Conservation (phyloP, 768 basidiomycete species). For the Megacollybia marginata region DNA sequence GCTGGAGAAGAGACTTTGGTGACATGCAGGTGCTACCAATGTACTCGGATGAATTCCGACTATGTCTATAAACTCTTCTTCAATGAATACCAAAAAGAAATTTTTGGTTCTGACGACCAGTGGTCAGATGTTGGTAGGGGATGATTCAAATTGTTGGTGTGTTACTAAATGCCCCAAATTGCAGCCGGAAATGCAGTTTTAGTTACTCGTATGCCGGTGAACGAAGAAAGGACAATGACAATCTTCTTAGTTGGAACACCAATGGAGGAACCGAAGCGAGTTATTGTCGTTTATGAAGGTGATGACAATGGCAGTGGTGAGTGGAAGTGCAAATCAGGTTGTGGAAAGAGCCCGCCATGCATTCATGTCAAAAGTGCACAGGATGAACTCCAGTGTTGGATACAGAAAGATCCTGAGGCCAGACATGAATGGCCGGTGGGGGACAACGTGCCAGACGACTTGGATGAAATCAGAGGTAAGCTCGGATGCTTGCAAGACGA, state of each 20-base stretch:
- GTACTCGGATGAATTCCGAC: background rate
- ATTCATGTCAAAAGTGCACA: background rate
- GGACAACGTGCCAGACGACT: background rate
- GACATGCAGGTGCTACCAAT: background rate
- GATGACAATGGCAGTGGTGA: background rate
- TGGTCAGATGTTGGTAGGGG: background rate
- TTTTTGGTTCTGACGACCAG: background rate
- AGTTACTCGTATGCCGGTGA: background rate
- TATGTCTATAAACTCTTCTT: background rate
- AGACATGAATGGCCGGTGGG: background rate
- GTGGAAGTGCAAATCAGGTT: background rate
- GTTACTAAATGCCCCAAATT: background rate
- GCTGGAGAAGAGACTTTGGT: background rate
- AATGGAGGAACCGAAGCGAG: background rate
- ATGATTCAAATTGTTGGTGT: background rate
- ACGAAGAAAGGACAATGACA: background rate
- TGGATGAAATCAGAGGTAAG: background rate
- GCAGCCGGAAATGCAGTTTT: background rate
- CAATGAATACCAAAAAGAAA: background rate
- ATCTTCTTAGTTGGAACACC: background rate
- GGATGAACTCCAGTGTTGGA: background rate
- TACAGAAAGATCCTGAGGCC: background rate
- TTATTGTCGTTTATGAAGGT: background rate
- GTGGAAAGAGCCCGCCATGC: background rate
- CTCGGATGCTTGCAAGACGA: background rate